Conservation (phyloP, 2,329 filamentous ascomycete genomes). For the Stachybotrys chartarum region DNA sequence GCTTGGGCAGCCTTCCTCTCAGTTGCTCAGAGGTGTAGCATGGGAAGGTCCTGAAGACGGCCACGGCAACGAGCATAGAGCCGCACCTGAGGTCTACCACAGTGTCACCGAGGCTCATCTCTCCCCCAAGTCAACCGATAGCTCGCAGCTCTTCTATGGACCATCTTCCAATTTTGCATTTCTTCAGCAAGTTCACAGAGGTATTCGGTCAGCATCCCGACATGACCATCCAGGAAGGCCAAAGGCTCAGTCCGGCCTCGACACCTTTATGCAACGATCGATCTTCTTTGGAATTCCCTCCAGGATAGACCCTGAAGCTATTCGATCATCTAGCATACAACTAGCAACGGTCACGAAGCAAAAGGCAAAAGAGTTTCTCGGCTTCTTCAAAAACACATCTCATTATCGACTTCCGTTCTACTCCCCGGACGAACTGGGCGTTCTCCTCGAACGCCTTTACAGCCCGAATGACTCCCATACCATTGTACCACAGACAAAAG, state of each 20-base stretch:
- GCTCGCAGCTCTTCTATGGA: conserved; percentile 37
- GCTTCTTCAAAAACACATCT: not conserved
- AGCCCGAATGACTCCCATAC: not conserved
- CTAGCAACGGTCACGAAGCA: not conserved
- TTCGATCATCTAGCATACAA: not conserved
- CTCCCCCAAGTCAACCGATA: conserved; percentile 31
- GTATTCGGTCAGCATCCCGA: not conserved
- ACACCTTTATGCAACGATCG: not conserved
- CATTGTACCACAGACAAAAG: not conserved
- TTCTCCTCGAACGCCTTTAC: not conserved
- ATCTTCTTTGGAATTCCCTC: conserved; percentile 1
- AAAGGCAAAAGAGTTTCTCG: not conserved
- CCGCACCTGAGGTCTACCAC: conserved; percentile 15
- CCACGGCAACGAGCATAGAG: not conserved
- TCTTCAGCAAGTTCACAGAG: conserved; percentile 8
- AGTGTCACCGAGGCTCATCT: conserved; percentile 40
- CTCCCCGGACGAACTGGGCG: not conserved
- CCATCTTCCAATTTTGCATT: conserved; percentile 38
- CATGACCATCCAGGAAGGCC: not conserved
- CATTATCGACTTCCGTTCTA: conserved; percentile 1
- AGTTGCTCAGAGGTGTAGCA: conserved; percentile 5
- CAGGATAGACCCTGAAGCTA: conserved; percentile 1
- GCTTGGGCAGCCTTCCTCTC: conserved; percentile 11
- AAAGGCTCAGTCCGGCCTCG: not conserved
- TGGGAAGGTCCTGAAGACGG: conserved; percentile 7